Evolutionary conservation across 306 rosid genomes (phyloP).

Genomic region (Quercus aquifolioides): DNA sequence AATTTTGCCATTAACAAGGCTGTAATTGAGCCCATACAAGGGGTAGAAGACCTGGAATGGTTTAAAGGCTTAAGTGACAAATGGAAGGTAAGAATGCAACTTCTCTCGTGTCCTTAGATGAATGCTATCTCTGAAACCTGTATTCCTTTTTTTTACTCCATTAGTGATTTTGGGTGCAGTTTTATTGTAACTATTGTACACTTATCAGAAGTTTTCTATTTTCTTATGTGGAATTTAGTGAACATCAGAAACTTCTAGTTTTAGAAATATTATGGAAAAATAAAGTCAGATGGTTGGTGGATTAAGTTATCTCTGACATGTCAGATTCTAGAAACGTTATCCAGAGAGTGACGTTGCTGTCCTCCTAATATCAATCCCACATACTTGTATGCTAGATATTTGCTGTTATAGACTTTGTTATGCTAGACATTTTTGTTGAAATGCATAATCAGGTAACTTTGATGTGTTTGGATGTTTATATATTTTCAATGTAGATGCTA

Average conservation of each 20-base stretch:
- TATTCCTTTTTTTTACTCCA: not conserved
- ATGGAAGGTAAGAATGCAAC: constrained; percentile 83
- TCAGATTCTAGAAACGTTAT: not conserved
- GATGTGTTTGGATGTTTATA: not conserved
- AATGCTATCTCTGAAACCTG: not conserved
- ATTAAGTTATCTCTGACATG: not conserved
- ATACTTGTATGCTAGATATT: not conserved
- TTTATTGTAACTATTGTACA: not conserved
- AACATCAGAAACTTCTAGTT: not conserved
- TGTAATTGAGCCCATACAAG: constrained; percentile 67
- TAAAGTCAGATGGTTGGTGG: not conserved
- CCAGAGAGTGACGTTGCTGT: not conserved
- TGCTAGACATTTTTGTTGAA: not conserved
- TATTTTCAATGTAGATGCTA: not conserved
- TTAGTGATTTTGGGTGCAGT: not conserved
- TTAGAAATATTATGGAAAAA: not conserved
- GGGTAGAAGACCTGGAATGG: constrained; percentile 88
- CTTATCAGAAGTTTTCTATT: not conserved
- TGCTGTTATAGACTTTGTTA: not conserved
- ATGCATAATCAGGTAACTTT: not conserved
- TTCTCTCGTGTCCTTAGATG: constrained; percentile 7
- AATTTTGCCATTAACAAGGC: constrained; percentile 57
- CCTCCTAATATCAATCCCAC: not conserved
- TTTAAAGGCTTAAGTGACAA: constrained; percentile 59
- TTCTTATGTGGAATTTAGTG: not conserved